Evolutionary conservation across 768 basidiomycete species (phyloP), one percentile per base, ranked within the genome.

Genomic region (Macrolepiota albuminosa): DNA sequence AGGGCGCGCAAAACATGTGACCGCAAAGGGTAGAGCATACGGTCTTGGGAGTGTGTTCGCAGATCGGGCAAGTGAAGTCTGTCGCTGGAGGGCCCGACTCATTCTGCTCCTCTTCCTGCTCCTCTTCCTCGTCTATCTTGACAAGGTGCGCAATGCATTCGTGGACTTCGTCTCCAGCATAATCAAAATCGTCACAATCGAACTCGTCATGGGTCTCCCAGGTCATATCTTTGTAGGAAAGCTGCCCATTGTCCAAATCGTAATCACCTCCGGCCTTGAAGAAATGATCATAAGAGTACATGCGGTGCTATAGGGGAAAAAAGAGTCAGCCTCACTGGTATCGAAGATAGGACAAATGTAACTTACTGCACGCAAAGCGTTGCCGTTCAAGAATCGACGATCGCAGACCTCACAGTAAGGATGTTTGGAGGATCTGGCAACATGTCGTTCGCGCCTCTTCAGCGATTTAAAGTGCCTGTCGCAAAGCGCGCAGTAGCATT

Each of bases 1-100:
- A 64, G 0, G 63, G 57, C 4, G 34, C 49, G 21, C 63, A 64
- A 37, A 64, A 64, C 5, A 61, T 29, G 36, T 64, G 63, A 7
- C 63, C 63, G 34, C 63, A 64, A 3, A 50, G 13, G 0, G 59
- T 64, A 9, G 63, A 58, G 16, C 60, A 64, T 0, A 61, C 43
- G 14, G 54, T 58, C 2, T 53, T 45, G 3, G 63, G 45, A 2
- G 29, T n/a, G 4, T 46, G 48, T 18, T 52, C 36, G 31, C 63
- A 64, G 14, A 64, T 46, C 0, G 63, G 60, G 40, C 63, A 64
- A 24, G 49, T 21, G 1, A 64, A 64, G 2, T 61, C 53, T 11
- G 54, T 40, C 49, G 45, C 57, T 1, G 49, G 42, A 0, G 40
- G 37, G 4, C 60, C 57, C 5, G 54, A 37, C 26, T 60, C 56